These are phyloP conservation scores for Colletotrichum sp. DNA, from an alignment of 2,329 filamentous ascomycete genomes.

Conservation along the genomic window DNA sequence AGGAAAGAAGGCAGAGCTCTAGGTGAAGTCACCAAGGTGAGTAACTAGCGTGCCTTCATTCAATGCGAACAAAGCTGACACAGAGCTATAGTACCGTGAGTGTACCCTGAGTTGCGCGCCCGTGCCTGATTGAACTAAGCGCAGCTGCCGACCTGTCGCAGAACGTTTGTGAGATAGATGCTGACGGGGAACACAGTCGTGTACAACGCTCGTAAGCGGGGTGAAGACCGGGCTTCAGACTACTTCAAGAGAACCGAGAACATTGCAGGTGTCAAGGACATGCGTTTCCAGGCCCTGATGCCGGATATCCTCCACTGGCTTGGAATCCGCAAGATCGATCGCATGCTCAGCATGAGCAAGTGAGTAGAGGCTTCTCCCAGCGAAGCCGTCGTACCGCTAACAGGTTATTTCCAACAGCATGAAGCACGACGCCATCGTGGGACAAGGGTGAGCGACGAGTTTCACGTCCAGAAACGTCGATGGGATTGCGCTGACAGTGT, in stretches of 20 bases:
- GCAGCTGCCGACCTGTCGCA: neutral
- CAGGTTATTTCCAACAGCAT: constrained; percentile 57
- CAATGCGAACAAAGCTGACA: constrained; percentile 32
- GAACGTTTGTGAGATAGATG: neutral
- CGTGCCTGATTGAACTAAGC: neutral
- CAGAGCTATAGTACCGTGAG: constrained; percentile 49
- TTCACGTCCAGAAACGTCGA: too few species aligned
- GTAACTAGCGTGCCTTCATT: constrained; percentile 29
- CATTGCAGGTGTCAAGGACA: constrained; percentile 94
- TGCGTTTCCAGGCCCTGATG: constrained; percentile 99
- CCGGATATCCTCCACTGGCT: constrained; percentile 98
- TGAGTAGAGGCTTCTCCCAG: constrained; percentile 45
- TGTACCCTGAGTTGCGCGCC: constrained; percentile 1
- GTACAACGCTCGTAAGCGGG: constrained; percentile 83
- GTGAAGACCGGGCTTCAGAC: constrained; percentile 81
- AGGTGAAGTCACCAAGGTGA: constrained; percentile 94
- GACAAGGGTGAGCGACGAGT: constrained; percentile 67
- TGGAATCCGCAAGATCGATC: constrained; percentile 97
- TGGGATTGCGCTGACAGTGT: constrained; percentile 10
- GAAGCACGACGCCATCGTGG: constrained; percentile 90
- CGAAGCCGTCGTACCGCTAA: neutral
- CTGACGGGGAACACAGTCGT: constrained; percentile 46
- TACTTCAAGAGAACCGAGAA: constrained; percentile 99
- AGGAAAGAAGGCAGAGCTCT: constrained; percentile 94
- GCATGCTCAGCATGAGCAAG: constrained; percentile 99